Evolutionary conservation across 169 alveolate species (phyloP), one percentile per base, ranked within the genome.

Genomic region (Cryptosporidium canis): DNA sequence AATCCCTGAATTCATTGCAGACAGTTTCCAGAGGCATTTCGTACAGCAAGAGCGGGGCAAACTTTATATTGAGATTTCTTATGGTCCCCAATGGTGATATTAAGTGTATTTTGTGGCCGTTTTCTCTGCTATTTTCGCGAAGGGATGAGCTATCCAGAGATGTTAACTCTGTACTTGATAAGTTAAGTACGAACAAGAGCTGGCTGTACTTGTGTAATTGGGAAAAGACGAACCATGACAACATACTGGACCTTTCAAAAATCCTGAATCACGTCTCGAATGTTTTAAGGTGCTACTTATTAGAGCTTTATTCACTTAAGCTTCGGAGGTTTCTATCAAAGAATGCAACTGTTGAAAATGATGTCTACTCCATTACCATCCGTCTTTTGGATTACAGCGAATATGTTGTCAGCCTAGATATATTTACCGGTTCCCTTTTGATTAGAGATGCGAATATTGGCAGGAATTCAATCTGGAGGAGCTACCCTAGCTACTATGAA

Each of bases 1-100:
- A 31, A 8, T 12, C 68, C 21, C n/a, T n/a, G n/a, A 61, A 61
- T 0, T 3, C 21, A 35, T 9, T 21, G 27, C 68, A 61, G 27
- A 14, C 48, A 6, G 6, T 29, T 29, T 3, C 12, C 9, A 61
- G n/a, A 3, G 33, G 47, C 27, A 33, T 35, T 3, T 0, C 2
- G 27, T 24, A 51, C 11, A n/a, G 18, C 24, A 29, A 18, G 21
- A 14, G 5, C 35, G 48, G 63, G 7, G 11, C 21, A 43, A 12
- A 77, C 5, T 58, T 77, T 24, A 77, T 77, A 56, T 27, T 77
- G 33, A 77, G 87, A 39, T 77, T 77, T 77, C 61, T 77, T n/a
- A 77, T 77, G 70, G 14, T 55, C n/a, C 87, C 87, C 9, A 77
- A 77, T 58, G 87, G 72, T 2, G 87, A 77, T 5, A 77, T 77